Evolutionary conservation across 495 filamentous ascomycete genomes (phyloP).

Genomic region (Platismatia glauca): DNA sequence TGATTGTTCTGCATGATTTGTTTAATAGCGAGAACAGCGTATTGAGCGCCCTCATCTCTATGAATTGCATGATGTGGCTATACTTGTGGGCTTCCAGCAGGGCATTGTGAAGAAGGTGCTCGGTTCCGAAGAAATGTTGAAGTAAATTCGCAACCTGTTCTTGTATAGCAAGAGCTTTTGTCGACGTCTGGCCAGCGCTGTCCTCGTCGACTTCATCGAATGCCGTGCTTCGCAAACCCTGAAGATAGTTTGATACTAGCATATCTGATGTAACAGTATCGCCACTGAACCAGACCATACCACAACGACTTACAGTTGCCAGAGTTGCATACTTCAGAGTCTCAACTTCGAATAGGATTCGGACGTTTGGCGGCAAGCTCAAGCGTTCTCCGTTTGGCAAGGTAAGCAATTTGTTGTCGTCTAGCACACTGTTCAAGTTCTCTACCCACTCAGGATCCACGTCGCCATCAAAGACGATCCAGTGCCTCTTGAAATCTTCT

Average conservation of each 20-base stretch:
- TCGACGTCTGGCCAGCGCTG: conserved; percentile 65
- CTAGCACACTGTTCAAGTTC: conserved; percentile 96
- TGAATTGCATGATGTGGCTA: conserved; percentile 98
- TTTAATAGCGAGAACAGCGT: conserved; percentile 93
- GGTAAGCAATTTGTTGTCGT: conserved; percentile 96
- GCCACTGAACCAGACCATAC: conserved; percentile 99
- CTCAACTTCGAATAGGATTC: conserved; percentile 99
- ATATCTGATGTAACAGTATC: conserved; percentile 88
- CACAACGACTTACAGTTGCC: conserved; percentile 94
- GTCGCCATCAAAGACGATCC: conserved; percentile 98
- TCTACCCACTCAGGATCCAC: conserved; percentile 99
- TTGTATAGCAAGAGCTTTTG: conserved; percentile 68
- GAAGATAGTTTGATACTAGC: conserved; percentile 87
- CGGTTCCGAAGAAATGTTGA: conserved; percentile 60
- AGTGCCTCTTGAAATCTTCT: conserved; percentile 91
- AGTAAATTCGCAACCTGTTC: conserved; percentile 67
- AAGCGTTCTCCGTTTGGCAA: conserved; percentile 96
- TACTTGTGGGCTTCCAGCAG: conserved; percentile 65
- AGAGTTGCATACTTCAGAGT: conserved; percentile 96
- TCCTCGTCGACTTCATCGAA: conserved; percentile 97
- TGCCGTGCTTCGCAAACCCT: conserved; percentile 64
- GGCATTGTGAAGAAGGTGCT: conserved; percentile 69
- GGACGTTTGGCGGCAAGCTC: conserved; percentile 84
- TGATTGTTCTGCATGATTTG: conserved; percentile 79
- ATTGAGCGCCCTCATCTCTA: conserved; percentile 76